Base-by-base conservation (phyloP, 495 filamentous ascomycete genomes). In the Poronia punctata region DNA sequence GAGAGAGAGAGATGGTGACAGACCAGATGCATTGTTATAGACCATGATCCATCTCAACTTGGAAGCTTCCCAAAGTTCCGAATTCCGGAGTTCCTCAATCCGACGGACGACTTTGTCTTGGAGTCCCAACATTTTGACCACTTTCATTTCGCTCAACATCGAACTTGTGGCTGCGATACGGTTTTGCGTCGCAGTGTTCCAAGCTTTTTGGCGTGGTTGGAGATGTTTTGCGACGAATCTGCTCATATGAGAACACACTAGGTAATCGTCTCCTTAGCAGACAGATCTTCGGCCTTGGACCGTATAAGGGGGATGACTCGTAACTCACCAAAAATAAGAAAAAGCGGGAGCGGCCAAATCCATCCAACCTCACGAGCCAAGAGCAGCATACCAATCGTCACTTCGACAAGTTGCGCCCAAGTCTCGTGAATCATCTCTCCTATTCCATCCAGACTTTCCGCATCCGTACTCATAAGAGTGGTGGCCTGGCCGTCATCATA, bases 101-200 rank as follows among this genome's bases (percentile, higher is more conserved):
- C 58, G 65, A 12, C 51, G 16, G 2, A 54, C 52, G 2, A 78
- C 43, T 2, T 30, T 35, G 0, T 60, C 46, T n/a, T 67, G 65
- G 5, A 83, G 52, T 1, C 78, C 80, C 4, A 78, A 66, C 71
- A 81, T 78, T 45, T 83, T 84, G 26, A 85, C 59, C 10, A 64
- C 60, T 45, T 82, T 81, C 49, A 80, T 76, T 0, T 72, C 65
- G 8, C 69, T 59, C 4, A 83, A 51, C 61, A 77, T 71, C 0
- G 66, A 49, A 5, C 62, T 66, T 5, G 72, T 78, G 19, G 64
- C 59, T 16, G 66, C 62, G 21, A 80, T 71, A 14, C 75, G 70
- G 37, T 54, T 61, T 39, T 77, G 64, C 7, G 75, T 76, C 9
- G 74, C 72, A 23, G 54, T 47, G 18, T 73, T 67, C 73, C 73